Percentiles rank a stretch among this genome's conserved stretches.
These are phyloP conservation scores for Teratosphaeria gauchensis DNA, from an alignment of 2,329 filamentous ascomycete genomes.

Conservation along the genomic window DNA sequence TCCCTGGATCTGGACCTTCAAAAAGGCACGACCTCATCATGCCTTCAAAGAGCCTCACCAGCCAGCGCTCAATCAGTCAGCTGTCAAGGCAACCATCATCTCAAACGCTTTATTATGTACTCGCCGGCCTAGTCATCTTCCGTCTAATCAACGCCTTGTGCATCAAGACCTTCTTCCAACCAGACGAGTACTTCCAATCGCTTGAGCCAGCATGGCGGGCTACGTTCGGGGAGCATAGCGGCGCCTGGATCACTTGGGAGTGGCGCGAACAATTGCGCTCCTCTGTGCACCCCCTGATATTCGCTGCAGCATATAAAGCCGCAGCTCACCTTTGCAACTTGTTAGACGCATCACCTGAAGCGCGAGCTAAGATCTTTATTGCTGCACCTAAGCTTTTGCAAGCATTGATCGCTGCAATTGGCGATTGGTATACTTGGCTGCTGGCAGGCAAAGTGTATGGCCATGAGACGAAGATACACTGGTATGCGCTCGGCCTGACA, in stretches of 20 bases:
- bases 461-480: slow-evolving; percentile 50
- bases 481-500: slow-evolving; percentile 60
- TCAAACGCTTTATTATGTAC: slow-evolving; percentile 3
- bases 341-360: slow-evolving; percentile 44
- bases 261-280: slow-evolving; percentile 83
- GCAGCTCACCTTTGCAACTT: slow-evolving; percentile 48
- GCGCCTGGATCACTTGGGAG: slow-evolving; percentile 97
- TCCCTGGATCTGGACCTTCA: too few relatives aligned
- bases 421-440: slow-evolving; percentile 83
- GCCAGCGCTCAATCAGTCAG: background rate
- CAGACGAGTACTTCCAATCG: slow-evolving; percentile 94
- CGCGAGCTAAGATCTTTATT: slow-evolving; percentile 58
- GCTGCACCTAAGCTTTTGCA: slow-evolving; percentile 67
- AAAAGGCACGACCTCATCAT: background rate
- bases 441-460: slow-evolving; percentile 68
- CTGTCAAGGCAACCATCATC: background rate
- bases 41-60: background rate
- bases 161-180: slow-evolving; percentile 88
- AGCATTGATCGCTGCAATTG: slow-evolving; percentile 63
- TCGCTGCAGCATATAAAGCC: slow-evolving; percentile 62
- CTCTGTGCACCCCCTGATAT: slow-evolving; percentile 81
- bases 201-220: slow-evolving; percentile 89
- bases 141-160: slow-evolving; percentile 71
- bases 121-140: slow-evolving; percentile 47
- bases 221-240: slow-evolving; percentile 65